These are phyloP conservation scores for Penicillium sp. DNA, from an alignment of 2,329 filamentous ascomycete genomes.

Conservation along the genomic window DNA sequence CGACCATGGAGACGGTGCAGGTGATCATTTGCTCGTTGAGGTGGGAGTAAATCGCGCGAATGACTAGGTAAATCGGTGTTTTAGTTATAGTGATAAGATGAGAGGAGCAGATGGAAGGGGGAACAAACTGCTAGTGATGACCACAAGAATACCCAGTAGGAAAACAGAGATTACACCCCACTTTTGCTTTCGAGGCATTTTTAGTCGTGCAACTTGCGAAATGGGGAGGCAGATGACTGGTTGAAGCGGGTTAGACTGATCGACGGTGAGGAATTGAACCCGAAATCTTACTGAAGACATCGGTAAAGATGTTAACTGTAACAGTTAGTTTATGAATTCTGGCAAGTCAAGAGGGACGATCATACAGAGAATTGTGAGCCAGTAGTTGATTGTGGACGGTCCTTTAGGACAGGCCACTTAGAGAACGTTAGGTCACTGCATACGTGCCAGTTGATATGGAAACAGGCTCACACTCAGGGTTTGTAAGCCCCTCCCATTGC, in stretches of 20 bases:
- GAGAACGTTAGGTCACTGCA: neutral
- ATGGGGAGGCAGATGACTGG: slow-evolving; percentile 27
- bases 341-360: no score
- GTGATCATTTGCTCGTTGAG: slow-evolving; percentile 28
- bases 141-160: slow-evolving; percentile 21
- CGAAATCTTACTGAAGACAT: neutral
- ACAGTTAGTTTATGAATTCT: neutral
- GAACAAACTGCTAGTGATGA: slow-evolving; percentile 25
- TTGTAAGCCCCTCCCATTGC: slow-evolving; percentile 6
- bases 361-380: slow-evolving; percentile 27
- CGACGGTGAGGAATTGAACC: neutral
- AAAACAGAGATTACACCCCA: slow-evolving; percentile 24
- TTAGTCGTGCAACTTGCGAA: slow-evolving; percentile 21
- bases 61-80: slow-evolving; percentile 18
- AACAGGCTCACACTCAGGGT: neutral
- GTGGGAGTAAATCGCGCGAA: slow-evolving; percentile 26
- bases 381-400: slow-evolving; percentile 21
- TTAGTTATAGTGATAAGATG: no score
- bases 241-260: neutral
- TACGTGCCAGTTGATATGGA: slow-evolving; percentile 1
- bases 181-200: slow-evolving; percentile 24
- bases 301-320: neutral
- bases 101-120: neutral
- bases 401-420: slow-evolving; percentile 18
- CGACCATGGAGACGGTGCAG: slow-evolving; percentile 30